These are phyloP conservation scores for Eucommia ulmoides DNA, from an alignment of 257 asterid genomes.

Conservation along the genomic window DNA sequence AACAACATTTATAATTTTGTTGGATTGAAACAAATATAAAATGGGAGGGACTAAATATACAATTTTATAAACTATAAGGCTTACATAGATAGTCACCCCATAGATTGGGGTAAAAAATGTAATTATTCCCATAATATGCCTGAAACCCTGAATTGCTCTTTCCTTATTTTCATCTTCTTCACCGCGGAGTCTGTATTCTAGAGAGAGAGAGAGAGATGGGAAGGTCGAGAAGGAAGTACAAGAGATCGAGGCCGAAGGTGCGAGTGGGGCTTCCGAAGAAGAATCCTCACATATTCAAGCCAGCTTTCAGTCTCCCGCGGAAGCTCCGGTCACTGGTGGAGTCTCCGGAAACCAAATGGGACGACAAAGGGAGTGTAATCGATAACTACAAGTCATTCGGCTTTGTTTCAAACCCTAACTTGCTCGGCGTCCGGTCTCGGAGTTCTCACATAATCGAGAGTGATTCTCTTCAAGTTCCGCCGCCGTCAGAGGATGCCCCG, in stretches of 20 bases:
- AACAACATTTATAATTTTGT: too few relatives aligned
- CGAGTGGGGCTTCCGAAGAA: conserved; percentile 71
- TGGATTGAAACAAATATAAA: too few relatives aligned
- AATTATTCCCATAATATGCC: too few relatives aligned
- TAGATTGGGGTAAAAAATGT: too few relatives aligned
- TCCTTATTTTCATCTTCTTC: too few relatives aligned
- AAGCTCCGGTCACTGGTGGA: conserved; percentile 59
- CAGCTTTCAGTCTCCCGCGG: conserved; percentile 78
- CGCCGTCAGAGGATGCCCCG: conserved; percentile 19
- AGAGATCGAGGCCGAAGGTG: conserved; percentile 65
- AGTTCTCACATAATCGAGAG: conserved; percentile 60
- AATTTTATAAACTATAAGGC: too few relatives aligned
- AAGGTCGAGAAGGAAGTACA: conserved; percentile 82
- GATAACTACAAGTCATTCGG: conserved; percentile 89
- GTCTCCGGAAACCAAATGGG: conserved; percentile 54
- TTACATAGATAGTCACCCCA: too few relatives aligned
- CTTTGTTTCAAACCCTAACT: conserved; percentile 82
- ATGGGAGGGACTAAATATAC: too few relatives aligned
- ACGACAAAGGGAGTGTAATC: conserved; percentile 71
- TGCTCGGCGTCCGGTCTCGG: conserved; percentile 77
- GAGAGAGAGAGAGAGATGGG: conserved; percentile 52
- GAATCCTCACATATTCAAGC: conserved; percentile 69
- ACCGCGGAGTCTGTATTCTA: too few relatives aligned
- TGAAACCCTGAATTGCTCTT: too few relatives aligned
- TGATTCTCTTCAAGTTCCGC: conserved; percentile 61